Evolutionary conservation across 164 flowering plant genomes (phyloP).

Genomic region (Magnolia kwangsiensis): DNA sequence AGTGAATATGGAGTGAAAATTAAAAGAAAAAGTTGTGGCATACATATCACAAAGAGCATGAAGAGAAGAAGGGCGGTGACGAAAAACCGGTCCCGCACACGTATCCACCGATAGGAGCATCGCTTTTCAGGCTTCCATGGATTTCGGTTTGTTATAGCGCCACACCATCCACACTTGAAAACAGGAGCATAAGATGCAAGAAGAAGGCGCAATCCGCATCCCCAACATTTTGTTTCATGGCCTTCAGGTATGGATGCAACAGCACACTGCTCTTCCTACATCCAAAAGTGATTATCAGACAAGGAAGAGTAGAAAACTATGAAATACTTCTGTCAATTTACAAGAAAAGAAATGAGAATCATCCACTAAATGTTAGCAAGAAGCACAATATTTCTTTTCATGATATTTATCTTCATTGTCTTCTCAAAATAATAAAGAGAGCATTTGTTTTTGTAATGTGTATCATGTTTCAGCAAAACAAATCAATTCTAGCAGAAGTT

Average conservation of each 20-base stretch:
- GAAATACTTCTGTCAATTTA: neutral
- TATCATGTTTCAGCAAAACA: neutral
- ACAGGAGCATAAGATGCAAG: constrained; percentile 60
- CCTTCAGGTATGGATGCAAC: constrained; percentile 35
- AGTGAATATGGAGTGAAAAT: neutral
- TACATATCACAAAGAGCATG: constrained; percentile 77
- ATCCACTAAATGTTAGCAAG: neutral
- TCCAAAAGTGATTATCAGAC: constrained; percentile 1
- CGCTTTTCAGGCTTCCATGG: constrained; percentile 31
- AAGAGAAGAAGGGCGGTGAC: constrained; percentile 51
- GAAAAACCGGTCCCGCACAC: constrained; percentile 73
- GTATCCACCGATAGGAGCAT: constrained; percentile 49
- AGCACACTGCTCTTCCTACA: constrained; percentile 43
- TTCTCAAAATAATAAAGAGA: neutral
- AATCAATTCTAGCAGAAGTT: neutral
- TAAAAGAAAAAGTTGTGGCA: constrained; percentile 1
- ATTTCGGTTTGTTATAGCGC: constrained; percentile 75
- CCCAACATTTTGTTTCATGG: constrained; percentile 78
- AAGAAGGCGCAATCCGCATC: constrained; percentile 79
- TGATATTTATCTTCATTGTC: neutral
- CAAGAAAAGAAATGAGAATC: neutral
- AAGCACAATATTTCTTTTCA: too few species aligned
- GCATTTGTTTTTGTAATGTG: neutral
- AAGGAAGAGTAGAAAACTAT: neutral
- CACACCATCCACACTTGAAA: constrained; percentile 99